Evolutionary conservation across 139 green algal genomes (phyloP).

Genomic region (Chlorella sp.): DNA sequence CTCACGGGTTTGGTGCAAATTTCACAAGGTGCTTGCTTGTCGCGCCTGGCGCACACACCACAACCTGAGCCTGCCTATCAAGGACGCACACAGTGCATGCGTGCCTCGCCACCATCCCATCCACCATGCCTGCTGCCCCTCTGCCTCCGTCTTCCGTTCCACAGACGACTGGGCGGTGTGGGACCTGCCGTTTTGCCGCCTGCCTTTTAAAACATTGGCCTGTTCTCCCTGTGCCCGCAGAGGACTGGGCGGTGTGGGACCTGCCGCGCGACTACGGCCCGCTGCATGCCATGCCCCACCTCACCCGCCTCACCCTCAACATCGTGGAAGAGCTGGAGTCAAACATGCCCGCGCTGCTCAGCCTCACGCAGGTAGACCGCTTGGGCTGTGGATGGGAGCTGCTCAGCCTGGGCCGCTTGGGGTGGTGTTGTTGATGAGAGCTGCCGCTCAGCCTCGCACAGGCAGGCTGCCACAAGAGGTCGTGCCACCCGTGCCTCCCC

Average conservation of each 20-base stretch:
- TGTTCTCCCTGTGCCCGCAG: not conserved
- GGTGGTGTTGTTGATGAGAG: too few relatives aligned
- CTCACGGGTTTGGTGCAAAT: too few relatives aligned
- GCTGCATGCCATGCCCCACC: constrained; percentile 29
- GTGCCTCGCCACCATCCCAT: too few relatives aligned
- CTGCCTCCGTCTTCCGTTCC: too few relatives aligned
- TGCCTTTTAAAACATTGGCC: too few relatives aligned
- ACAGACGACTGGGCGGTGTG: constrained; percentile 21
- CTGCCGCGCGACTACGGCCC: not conserved
- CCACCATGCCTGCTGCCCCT: not conserved
- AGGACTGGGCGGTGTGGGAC: constrained; percentile 24
- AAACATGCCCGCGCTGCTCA: not conserved
- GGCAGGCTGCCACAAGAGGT: not conserved
- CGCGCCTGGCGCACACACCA: too few relatives aligned
- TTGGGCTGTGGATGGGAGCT: too few relatives aligned
- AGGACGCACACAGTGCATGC: too few relatives aligned
- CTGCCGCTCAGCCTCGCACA: constrained; percentile 11
- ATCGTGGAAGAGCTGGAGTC: constrained; percentile 26
- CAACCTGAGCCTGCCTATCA: too few relatives aligned
- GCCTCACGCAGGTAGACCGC: constrained; percentile 3
- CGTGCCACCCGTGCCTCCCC: too few relatives aligned
- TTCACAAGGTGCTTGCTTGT: too few relatives aligned
- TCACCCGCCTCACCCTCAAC: constrained; percentile 14
- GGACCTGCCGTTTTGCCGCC: not conserved
- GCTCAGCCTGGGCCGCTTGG: too few relatives aligned